Conservation (phyloP, 2,329 filamentous ascomycete species). For the Apiospora saccharicola region DNA sequence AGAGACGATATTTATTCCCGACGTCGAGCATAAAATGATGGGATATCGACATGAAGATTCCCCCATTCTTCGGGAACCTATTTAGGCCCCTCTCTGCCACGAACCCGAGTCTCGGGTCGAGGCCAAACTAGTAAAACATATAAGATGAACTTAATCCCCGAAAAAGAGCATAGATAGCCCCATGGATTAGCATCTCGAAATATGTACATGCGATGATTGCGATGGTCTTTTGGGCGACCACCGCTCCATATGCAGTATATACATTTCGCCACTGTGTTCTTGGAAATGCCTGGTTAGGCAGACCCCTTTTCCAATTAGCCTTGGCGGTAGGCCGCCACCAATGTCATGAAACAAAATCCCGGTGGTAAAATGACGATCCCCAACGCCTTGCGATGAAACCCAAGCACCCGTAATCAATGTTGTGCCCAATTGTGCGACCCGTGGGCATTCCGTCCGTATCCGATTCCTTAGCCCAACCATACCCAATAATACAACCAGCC, state of each 20-base stretch:
- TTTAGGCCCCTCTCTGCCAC: neutral
- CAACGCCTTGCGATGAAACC: slow-evolving; percentile 19
- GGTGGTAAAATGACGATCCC: slow-evolving; percentile 16
- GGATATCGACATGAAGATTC: slow-evolving; percentile 5
- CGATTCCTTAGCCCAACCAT: slow-evolving; percentile 1
- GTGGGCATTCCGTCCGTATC: neutral
- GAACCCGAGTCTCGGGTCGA: slow-evolving; percentile 2
- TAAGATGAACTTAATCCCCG: slow-evolving; percentile 4
- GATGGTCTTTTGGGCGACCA: neutral
- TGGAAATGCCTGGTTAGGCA: slow-evolving; percentile 6
- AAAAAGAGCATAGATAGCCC: slow-evolving; percentile 6
- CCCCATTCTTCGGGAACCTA: neutral
- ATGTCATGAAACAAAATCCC: neutral
- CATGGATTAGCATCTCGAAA: neutral
- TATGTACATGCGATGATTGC: neutral
- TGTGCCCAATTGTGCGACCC: slow-evolving; percentile 2
- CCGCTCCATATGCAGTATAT: neutral
- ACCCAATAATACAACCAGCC: neutral
- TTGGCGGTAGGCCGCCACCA: neutral
- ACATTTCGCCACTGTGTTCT: neutral
- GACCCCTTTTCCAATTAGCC: neutral
- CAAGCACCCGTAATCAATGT: slow-evolving; percentile 6
- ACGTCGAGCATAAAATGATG: neutral
- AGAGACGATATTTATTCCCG: neutral
- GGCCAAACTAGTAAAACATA: neutral